A percentile compares a stretch with the other conserved stretches of the same genome.
Conservation (phyloP, 257 asterid species). For the Nicotiana attenuata region DNA sequence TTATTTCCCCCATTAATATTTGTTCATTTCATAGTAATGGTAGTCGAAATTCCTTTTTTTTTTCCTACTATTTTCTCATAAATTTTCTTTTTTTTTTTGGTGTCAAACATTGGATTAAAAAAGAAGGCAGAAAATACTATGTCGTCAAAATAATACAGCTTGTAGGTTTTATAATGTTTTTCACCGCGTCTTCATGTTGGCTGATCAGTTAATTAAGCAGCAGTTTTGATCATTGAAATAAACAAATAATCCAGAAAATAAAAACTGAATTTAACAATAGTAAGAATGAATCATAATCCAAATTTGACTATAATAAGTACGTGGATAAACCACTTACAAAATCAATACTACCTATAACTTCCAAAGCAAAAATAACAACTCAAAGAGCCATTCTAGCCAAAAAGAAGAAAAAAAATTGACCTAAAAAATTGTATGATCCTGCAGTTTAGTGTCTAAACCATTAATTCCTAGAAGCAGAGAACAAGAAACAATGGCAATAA, state of each 20-base stretch:
- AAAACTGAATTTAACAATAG: background rate
- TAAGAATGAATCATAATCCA: background rate
- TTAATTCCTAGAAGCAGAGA: background rate
- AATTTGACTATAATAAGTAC: background rate
- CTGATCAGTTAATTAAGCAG: too few relatives aligned
- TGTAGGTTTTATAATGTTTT: background rate
- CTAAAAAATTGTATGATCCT: background rate
- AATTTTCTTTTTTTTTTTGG: too few relatives aligned
- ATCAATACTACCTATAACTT: background rate
- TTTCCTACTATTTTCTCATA: too few relatives aligned
- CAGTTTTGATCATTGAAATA: too few relatives aligned
- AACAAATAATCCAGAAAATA: too few relatives aligned
- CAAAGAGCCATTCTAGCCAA: background rate
- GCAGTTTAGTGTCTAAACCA: background rate
- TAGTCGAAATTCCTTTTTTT: too few relatives aligned
- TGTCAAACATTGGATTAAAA: background rate
- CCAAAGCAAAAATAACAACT: background rate
- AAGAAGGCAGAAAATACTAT: background rate
- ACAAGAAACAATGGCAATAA: background rate
- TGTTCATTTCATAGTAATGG: too few relatives aligned
- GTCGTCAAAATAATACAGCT: background rate
- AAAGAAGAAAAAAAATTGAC: too few relatives aligned
- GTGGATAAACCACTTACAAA: background rate
- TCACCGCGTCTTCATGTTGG: background rate
- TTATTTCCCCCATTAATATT: too few relatives aligned